Evolutionary conservation across 345 rosid genomes (phyloP).

Genomic region (Lagerstroemia speciosa): DNA sequence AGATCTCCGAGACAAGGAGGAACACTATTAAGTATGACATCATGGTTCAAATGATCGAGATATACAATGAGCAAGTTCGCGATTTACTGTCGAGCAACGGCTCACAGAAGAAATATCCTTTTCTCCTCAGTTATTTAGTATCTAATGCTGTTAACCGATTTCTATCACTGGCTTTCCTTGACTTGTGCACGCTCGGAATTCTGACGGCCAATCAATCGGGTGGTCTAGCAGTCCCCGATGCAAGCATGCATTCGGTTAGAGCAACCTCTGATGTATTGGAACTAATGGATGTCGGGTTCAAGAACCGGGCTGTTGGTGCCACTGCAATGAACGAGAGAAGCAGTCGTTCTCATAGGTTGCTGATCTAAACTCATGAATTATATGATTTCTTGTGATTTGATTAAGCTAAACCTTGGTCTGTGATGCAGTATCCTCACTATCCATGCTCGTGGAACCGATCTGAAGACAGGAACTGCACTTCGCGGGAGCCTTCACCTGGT

Average conservation of each 20-base stretch:
- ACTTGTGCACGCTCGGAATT: conserved; percentile 75
- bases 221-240: conserved; percentile 93
- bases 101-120: conserved; percentile 85
- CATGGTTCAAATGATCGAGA: conserved; percentile 84
- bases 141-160: not conserved
- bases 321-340: conserved; percentile 93
- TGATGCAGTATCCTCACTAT: conserved; percentile 63
- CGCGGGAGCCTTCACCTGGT: conserved; percentile 85
- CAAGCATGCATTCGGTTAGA: conserved; percentile 61
- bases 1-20: conserved; percentile 48
- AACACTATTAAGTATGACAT: conserved; percentile 47
- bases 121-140: not conserved
- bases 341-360: conserved; percentile 88
- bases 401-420: too few relatives aligned
- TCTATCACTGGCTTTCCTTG: conserved; percentile 34
- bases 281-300: conserved; percentile 66
- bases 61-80: conserved; percentile 83
- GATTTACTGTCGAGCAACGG: conserved; percentile 51
- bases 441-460: conserved; percentile 74
- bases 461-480: conserved; percentile 38
- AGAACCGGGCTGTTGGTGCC: conserved; percentile 63
- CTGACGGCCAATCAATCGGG: conserved; percentile 32
- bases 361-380: not conserved
- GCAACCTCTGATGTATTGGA: conserved; percentile 68
- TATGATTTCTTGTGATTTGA: not conserved